Conservation (phyloP, 805 yeast species). For the Saccharomycopsis amapae region DNA sequence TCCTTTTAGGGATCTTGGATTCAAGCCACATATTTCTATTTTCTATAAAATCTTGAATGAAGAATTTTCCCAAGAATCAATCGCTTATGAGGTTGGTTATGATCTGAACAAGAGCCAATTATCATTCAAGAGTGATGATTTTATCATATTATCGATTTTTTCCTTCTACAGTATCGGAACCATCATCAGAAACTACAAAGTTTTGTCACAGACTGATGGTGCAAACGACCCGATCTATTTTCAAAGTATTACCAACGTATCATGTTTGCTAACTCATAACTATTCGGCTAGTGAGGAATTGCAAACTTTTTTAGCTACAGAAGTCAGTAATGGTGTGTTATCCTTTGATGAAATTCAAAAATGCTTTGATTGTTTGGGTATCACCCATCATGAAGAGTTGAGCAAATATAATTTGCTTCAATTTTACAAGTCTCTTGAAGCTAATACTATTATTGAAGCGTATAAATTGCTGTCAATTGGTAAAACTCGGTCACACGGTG, state of each 20-base stretch:
- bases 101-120: slow-evolving; percentile 3
- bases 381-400: slow-evolving; percentile 15
- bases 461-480: slow-evolving; percentile 24
- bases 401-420: neutral
- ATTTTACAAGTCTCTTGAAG: slow-evolving; percentile 21
- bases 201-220: slow-evolving; percentile 37
- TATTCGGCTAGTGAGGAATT: slow-evolving; percentile 27
- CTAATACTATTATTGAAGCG: slow-evolving; percentile 28
- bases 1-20: slow-evolving; percentile 27
- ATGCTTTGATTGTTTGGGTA: slow-evolving; percentile 32
- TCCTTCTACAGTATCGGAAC: slow-evolving; percentile 43
- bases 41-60: slow-evolving; percentile 26
- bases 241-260: slow-evolving; percentile 48
- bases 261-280: slow-evolving; percentile 41
- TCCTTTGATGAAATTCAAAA: slow-evolving; percentile 42
- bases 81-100: slow-evolving; percentile 22
- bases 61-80: slow-evolving; percentile 28
- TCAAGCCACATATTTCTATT: slow-evolving; percentile 24
- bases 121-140: slow-evolving; percentile 26
- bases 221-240: slow-evolving; percentile 42
- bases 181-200: slow-evolving; percentile 41
- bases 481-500: slow-evolving; percentile 22
- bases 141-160: slow-evolving; percentile 41
- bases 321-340: slow-evolving; percentile 44
- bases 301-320: slow-evolving; percentile 36